Conservation (phyloP, 148 eudicot genomes). For the Fallopia convolvulus region DNA sequence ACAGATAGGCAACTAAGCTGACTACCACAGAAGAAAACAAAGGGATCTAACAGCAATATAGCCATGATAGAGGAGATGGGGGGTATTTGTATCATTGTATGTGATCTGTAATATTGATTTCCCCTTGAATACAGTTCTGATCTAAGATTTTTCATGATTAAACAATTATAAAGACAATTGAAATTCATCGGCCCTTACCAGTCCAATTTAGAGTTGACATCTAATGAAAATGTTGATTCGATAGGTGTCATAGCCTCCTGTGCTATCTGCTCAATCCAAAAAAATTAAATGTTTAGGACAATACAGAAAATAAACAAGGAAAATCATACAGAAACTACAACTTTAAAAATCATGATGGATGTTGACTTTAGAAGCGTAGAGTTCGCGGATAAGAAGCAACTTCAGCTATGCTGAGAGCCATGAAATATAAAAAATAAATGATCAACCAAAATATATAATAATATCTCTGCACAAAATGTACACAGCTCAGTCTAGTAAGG, state of each 20-base stretch:
- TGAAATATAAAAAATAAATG: background rate
- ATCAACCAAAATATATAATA: background rate
- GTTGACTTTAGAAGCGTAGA: background rate
- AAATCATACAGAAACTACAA: background rate
- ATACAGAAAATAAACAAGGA: background rate
- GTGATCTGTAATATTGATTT: background rate
- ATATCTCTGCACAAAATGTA: background rate
- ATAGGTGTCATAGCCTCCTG: constrained; percentile 97
- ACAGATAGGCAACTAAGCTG: background rate
- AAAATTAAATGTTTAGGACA: background rate
- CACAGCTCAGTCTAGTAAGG: background rate
- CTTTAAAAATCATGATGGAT: background rate
- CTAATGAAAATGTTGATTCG: constrained; percentile 84
- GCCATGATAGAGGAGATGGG: background rate
- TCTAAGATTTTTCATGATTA: background rate
- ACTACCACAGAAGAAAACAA: background rate
- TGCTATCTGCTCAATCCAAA: constrained; percentile 52
- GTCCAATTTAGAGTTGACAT: constrained; percentile 77
- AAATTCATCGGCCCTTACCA: constrained; percentile 37
- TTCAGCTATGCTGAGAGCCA: background rate
- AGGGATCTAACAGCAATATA: background rate
- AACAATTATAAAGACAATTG: background rate
- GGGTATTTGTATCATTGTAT: background rate
- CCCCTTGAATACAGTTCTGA: background rate
- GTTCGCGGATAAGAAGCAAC: background rate